Percentiles rank a stretch among this genome's conserved stretches.
These are phyloP conservation scores for Rhodotorula toruloides DNA, from an alignment of 768 basidiomycete species.

Conservation along the genomic window DNA sequence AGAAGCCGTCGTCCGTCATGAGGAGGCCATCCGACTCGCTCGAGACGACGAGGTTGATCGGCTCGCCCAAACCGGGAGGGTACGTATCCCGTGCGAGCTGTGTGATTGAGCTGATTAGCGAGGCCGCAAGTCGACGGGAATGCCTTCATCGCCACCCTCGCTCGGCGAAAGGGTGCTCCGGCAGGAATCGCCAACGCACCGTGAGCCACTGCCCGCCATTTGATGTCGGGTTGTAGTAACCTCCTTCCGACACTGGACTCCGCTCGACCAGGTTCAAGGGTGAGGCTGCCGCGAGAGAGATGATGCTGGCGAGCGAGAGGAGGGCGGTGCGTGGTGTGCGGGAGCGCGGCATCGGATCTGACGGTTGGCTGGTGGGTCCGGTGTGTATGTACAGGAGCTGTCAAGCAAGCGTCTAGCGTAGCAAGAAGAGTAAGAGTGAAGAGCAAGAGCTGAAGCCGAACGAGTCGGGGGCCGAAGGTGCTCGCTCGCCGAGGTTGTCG, in stretches of 20 bases:
- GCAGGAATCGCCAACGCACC: slow-evolving; percentile 55
- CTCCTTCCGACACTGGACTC: slow-evolving; percentile 40
- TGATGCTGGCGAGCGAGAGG: background rate
- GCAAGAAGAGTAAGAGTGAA: too few relatives aligned
- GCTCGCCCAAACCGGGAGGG: slow-evolving; percentile 74
- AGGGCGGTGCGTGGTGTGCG: too few relatives aligned
- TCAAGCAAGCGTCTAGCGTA: too few relatives aligned
- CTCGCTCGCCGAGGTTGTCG: too few relatives aligned
- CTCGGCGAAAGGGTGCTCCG: background rate
- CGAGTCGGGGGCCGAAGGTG: too few relatives aligned
- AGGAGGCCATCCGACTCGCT: slow-evolving; percentile 67
- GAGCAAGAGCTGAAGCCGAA: too few relatives aligned
- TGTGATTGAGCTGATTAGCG: background rate
- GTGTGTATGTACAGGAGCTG: too few relatives aligned
- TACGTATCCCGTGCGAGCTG: slow-evolving; percentile 50
- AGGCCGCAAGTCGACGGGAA: too few relatives aligned
- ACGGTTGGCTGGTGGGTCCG: too few relatives aligned
- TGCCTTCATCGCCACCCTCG: too few relatives aligned
- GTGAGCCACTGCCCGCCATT: slow-evolving; percentile 67
- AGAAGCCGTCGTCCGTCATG: slow-evolving; percentile 47
- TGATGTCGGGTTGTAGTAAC: slow-evolving; percentile 56
- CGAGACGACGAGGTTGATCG: slow-evolving; percentile 74
- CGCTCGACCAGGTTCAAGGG: slow-evolving; percentile 33
- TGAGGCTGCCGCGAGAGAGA: slow-evolving; percentile 45
- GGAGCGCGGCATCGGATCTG: too few relatives aligned